Evolutionary conservation across 352 stramenopile genomes (phyloP).

Genomic region (Phytophthora brassicae): DNA sequence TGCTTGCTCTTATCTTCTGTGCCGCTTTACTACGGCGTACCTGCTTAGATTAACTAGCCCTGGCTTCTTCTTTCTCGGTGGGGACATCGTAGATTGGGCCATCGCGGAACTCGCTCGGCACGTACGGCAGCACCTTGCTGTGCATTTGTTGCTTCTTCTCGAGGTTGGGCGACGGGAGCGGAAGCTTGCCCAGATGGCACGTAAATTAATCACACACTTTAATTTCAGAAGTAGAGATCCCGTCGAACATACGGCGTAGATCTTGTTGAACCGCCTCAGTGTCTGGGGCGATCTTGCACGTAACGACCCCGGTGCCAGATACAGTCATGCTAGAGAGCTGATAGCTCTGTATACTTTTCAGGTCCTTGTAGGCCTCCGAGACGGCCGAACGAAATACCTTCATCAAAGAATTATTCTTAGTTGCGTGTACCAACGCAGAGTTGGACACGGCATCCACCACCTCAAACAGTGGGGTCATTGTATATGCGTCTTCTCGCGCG

Average conservation of each 20-base stretch:
- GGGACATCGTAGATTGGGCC: too few relatives aligned
- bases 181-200: not conserved
- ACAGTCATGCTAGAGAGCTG: constrained; percentile 3
- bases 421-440: constrained; percentile 1
- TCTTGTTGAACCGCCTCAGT: not conserved
- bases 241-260: not conserved
- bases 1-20: too few relatives aligned
- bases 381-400: not conserved
- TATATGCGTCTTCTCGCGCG: too few relatives aligned
- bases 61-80: too few relatives aligned
- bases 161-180: not conserved
- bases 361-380: constrained; percentile 1
- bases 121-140: too few relatives aligned
- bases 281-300: not conserved
- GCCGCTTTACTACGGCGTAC: too few relatives aligned
- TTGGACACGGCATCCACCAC: too few relatives aligned
- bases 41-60: too few relatives aligned
- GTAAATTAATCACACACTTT: not conserved
- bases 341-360: not conserved
- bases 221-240: not conserved
- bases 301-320: not conserved
- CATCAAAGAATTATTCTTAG: not conserved
- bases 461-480: too few relatives aligned
- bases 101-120: too few relatives aligned
- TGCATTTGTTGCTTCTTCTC: constrained; percentile 21